Base-by-base conservation (phyloP, 2,329 filamentous ascomycete genomes). In the Cadophora sp. region DNA sequence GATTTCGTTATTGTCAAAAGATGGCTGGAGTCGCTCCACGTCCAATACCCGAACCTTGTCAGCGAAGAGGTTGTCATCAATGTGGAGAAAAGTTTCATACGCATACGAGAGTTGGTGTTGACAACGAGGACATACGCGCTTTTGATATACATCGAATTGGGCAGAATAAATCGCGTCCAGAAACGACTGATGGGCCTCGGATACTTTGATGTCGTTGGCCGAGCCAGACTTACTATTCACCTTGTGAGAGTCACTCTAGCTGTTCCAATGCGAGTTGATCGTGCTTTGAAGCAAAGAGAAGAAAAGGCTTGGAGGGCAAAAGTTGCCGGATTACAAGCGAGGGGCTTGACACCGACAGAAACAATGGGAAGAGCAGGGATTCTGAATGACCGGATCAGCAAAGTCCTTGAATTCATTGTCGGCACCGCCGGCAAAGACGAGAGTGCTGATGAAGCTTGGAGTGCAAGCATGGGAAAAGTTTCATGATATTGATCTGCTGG, bases 351-450 rank as follows among this genome's bases (percentile, higher is more conserved):
- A 7, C 73, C 73, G n/a, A 75, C 73, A 9, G 76, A 75, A 50
- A 71, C 67, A 4, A 73, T 73, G 67, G 66, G 73, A 55, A 69
- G 71, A 65, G 76, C 76, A 11, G 78, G 77, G 8, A 80, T 80
- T 40, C 67, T 81, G 50, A 81, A 81, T 61, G 79, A 81, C 58
- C 73, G 77, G 61, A 76, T 81, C 40, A 79, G 77, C 62, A 78
- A 78, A 61, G 77, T 81, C 16, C 72, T 81, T 43, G 79, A 80
- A 67, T 79, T 81, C 69, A 78, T 81, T 65, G 78, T 80, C 14
- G 79, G 79, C 5, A 76, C 75, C 14, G 79, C 78, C n/a, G 79
- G 79, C n/a, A 77, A 77, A 53, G 79, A 81, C 68, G 79, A 80
- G 58, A 76, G 77, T 34, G 79, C 77, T 46, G 79, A 80, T 71